Base-by-base conservation (phyloP, 2,329 filamentous ascomycete species). In the Colletotrichum camelliae region DNA sequence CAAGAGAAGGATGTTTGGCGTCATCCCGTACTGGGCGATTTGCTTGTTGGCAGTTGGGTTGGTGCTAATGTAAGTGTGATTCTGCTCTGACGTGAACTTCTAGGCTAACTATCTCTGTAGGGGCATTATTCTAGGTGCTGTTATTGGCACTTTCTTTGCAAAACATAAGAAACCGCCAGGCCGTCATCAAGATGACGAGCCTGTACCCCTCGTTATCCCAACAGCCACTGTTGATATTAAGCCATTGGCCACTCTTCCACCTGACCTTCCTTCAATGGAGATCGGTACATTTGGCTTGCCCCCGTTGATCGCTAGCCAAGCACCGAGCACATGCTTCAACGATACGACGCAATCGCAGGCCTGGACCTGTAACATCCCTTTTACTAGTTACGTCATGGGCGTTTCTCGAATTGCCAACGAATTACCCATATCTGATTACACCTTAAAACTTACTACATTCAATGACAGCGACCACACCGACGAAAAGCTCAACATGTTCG, bases 11-110 rank as follows among this genome's bases (percentile, higher is more conserved):
- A 80, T 92, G 5, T 92, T 89, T 80, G 90, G 90, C 7, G 86
- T 93, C 24, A 84, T 93, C 24, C 92, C 92, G 1, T 89, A 90
- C 74, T 93, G 92, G 92, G 91, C 89, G 2, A 86, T 93, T 35
- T 87, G 87, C 61, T 81, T 93, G 15, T 81, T 89, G 3, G 79
- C 86, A 1, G 81, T 88, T 4, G 86, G 87, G 4, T 79, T 92
- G 24, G 77, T 92, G 12, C 79, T 93, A 39, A 85, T 92, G 81
- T 77, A 21, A 70, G 77, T 77, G 9, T 21, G 13, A 18, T 12
- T n/a, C 24, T 29, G 12, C 12, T 5, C 16, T 64, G 7, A 52
- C 9, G 10, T 12, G 7, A 27, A n/a, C 10, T 7, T 12, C 10
- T 10, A 9, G n/a, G 27, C 62, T 72, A 29, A 72, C 35, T 39